These are phyloP conservation scores for Phytopythium vexans DNA, from an alignment of 352 stramenopile genomes.

Conservation along the genomic window DNA sequence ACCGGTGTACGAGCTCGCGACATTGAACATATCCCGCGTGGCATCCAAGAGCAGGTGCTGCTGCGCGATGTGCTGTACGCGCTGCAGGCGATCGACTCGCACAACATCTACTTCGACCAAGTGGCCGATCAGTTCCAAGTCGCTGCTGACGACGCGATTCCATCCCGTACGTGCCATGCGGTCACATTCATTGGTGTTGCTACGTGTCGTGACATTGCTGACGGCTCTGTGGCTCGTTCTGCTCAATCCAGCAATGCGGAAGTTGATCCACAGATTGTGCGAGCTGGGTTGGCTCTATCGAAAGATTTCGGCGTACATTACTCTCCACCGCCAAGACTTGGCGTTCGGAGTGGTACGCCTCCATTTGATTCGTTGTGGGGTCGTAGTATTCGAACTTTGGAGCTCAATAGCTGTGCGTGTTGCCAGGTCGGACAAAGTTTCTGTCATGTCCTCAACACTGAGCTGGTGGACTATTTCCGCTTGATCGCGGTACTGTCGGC, in stretches of 20 bases:
- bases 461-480: constrained; percentile 91
- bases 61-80: constrained; percentile 90
- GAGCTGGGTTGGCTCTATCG: constrained; percentile 90
- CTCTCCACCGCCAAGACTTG: constrained; percentile 68
- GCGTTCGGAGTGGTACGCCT: constrained; percentile 65
- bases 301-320: constrained; percentile 80
- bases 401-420: constrained; percentile 5
- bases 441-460: constrained; percentile 86
- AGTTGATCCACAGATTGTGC: constrained; percentile 79
- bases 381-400: not conserved
- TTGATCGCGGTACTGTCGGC: constrained; percentile 90
- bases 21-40: constrained; percentile 3
- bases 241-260: constrained; percentile 58
- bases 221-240: not conserved
- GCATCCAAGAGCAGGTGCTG: constrained; percentile 86
- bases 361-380: not conserved
- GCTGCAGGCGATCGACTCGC: constrained; percentile 92
- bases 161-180: constrained; percentile 55
- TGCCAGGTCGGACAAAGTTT: constrained; percentile 84
- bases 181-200: too few species aligned
- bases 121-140: constrained; percentile 80
- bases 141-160: constrained; percentile 64
- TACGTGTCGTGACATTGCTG: too few species aligned
- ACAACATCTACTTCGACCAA: constrained; percentile 84
- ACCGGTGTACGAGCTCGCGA: constrained; percentile 1